Conservation (phyloP, 805 yeast genomes). For the Starmerella tilneyi region DNA sequence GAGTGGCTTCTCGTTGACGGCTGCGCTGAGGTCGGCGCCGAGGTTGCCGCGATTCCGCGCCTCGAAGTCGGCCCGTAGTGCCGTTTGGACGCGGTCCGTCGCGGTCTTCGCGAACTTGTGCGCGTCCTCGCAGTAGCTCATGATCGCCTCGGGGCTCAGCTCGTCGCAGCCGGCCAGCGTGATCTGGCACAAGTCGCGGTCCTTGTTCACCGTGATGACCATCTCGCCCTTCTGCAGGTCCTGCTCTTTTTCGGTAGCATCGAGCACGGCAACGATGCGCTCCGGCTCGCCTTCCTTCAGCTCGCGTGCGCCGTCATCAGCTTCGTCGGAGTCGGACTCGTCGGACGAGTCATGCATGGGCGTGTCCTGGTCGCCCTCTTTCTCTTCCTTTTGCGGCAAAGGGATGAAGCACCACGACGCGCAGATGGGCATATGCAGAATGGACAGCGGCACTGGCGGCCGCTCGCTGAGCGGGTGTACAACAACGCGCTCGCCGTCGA, state of each 20-base stretch:
- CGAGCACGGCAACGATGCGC: constrained; percentile 35
- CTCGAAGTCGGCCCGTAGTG: constrained; percentile 46
- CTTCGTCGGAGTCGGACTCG: constrained; percentile 60
- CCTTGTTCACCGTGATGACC: constrained; percentile 79
- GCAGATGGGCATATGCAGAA: constrained; percentile 83
- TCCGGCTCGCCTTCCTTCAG: background rate
- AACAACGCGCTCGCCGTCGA: constrained; percentile 40
- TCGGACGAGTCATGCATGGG: too few species aligned
- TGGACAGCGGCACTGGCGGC: constrained; percentile 75
- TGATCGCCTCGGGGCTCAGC: constrained; percentile 56
- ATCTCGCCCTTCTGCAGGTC: constrained; percentile 62
- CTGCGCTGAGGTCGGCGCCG: constrained; percentile 26
- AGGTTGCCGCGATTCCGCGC: constrained; percentile 37
- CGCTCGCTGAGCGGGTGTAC: constrained; percentile 67
- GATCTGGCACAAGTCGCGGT: constrained; percentile 82
- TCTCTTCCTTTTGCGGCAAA: constrained; percentile 10
- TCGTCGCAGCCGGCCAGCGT: constrained; percentile 84
- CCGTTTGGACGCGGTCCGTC: constrained; percentile 52
- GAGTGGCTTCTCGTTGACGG: constrained; percentile 24
- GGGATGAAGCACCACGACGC: constrained; percentile 81
- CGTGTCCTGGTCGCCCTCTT: constrained; percentile 12
- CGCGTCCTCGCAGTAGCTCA: constrained; percentile 62
- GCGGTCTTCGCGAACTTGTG: constrained; percentile 49
- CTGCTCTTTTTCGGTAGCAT: constrained; percentile 72
- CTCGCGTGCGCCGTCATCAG: constrained; percentile 40